Conservation (phyloP, 164 flowering plant species). For the Akebia trifoliata region DNA sequence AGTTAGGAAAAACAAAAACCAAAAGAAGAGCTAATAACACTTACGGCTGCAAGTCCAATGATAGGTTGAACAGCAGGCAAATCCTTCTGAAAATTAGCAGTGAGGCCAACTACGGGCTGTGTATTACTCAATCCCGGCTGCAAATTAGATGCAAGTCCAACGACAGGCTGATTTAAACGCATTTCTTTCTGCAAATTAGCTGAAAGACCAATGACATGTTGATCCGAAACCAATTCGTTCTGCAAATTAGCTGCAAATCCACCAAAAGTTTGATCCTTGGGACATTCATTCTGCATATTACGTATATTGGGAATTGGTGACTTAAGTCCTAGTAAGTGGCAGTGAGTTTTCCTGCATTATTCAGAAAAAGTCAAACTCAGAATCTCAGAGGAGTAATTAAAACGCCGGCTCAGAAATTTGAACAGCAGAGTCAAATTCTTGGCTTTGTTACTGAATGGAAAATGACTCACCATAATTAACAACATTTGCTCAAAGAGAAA, state of each 20-base stretch:
- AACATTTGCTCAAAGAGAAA: neutral
- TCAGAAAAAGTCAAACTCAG: constrained; percentile 2
- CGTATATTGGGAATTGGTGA: constrained; percentile 18
- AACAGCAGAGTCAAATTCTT: too few relatives aligned
- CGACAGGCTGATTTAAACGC: constrained; percentile 15
- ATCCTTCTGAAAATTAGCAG: constrained; percentile 12
- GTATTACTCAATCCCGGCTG: constrained; percentile 7
- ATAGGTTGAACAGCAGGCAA: constrained; percentile 14
- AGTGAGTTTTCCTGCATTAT: constrained; percentile 46
- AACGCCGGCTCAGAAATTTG: neutral
- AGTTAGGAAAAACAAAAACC: neutral
- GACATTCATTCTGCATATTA: constrained; percentile 10
- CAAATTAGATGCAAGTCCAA: constrained; percentile 3
- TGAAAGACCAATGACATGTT: constrained; percentile 15
- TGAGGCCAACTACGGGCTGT: constrained; percentile 10
- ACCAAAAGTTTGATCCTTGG: constrained; percentile 7
- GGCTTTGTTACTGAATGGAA: neutral
- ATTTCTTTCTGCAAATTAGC: constrained; percentile 17
- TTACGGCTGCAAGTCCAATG: constrained; percentile 21
- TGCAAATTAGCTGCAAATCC: constrained; percentile 2
- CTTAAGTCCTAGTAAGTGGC: constrained; percentile 48
- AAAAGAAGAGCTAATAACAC: constrained; percentile 5
- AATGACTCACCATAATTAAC: neutral
- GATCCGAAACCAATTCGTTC: neutral
- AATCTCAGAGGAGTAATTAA: neutral